A percentile compares a stretch with the other conserved stretches of the same genome.
Evolutionary conservation across 139 green algal genomes (phyloP).

Genomic region (Chlamydomonas applanata): DNA sequence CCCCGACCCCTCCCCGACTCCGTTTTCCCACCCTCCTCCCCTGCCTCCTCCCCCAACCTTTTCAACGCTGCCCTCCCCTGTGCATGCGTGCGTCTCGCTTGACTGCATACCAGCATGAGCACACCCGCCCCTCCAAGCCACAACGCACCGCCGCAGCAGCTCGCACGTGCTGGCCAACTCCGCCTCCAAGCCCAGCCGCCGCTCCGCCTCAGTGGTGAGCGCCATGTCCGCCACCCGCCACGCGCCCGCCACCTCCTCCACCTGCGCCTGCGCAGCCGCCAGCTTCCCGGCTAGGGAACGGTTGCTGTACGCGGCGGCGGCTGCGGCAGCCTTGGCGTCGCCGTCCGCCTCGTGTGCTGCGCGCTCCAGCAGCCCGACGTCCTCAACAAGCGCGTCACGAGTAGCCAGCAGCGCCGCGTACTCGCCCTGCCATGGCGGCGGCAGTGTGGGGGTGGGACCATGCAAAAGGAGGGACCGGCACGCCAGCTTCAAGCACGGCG

Average conservation of each 20-base stretch:
- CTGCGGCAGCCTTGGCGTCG: not conserved
- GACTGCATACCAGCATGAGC: too few relatives aligned
- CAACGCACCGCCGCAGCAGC: conserved; percentile 1
- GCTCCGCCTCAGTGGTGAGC: conserved; percentile 9
- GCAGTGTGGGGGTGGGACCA: not conserved
- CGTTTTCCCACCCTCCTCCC: too few relatives aligned
- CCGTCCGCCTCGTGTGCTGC: not conserved
- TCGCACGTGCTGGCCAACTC: not conserved
- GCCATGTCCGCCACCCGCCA: conserved; percentile 7
- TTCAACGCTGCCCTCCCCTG: too few relatives aligned
- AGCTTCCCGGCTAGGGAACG: conserved; percentile 17
- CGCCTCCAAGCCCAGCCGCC: not conserved
- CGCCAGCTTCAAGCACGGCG: too few relatives aligned
- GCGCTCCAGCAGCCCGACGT: not conserved
- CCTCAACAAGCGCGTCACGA: not conserved
- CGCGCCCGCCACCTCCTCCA: conserved; percentile 5
- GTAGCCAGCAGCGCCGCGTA: conserved; percentile 7
- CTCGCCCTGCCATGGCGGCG: not conserved
- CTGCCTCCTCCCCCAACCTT: too few relatives aligned
- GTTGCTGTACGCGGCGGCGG: not conserved
- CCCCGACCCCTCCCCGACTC: too few relatives aligned
- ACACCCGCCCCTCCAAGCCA: too few relatives aligned
- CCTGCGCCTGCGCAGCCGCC: conserved; percentile 5
- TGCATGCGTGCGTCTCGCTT: too few relatives aligned
- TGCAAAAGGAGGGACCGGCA: too few relatives aligned